Conservation (phyloP, 73 alveolate species). For the Paramecium sexaurelia region DNA sequence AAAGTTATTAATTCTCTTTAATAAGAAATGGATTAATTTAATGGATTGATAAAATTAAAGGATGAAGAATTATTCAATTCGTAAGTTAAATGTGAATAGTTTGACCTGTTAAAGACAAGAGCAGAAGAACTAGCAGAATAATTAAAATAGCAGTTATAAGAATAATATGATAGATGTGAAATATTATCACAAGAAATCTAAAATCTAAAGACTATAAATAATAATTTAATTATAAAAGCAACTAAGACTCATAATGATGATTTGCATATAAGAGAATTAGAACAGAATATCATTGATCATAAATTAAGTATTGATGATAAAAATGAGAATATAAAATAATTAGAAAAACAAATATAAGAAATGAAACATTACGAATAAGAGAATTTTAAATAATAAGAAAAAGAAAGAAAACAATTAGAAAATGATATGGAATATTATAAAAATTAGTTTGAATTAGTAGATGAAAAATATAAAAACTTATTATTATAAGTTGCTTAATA, state of each 20-base stretch:
- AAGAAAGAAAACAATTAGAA: slow-evolving; percentile 50
- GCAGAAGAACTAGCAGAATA: slow-evolving; percentile 5
- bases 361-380: slow-evolving; percentile 36
- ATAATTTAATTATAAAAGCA: slow-evolving; percentile 41
- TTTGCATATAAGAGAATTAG: slow-evolving; percentile 14
- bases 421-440: slow-evolving; percentile 60
- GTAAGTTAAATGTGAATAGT: slow-evolving; percentile 38
- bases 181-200: background rate
- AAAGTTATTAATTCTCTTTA: slow-evolving; percentile 36
- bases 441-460: background rate
- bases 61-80: slow-evolving; percentile 50
- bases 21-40: slow-evolving; percentile 37
- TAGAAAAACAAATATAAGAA: background rate
- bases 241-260: slow-evolving; percentile 49
- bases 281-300: background rate
- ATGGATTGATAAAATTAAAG: slow-evolving; percentile 13
- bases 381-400: slow-evolving; percentile 11
- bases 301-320: background rate
- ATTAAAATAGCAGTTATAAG: background rate
- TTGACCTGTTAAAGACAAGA: slow-evolving; percentile 32
- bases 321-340: background rate
- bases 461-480: slow-evolving; percentile 28
- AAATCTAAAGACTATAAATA: slow-evolving; percentile 51
- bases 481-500: background rate
- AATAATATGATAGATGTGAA: background rate